A percentile compares a stretch with the other conserved stretches of the same genome.
phyloP scores from a whole-genome alignment of 2,329 filamentous ascomycete genomes.

The Aureobasidium melanogenum region DNA sequence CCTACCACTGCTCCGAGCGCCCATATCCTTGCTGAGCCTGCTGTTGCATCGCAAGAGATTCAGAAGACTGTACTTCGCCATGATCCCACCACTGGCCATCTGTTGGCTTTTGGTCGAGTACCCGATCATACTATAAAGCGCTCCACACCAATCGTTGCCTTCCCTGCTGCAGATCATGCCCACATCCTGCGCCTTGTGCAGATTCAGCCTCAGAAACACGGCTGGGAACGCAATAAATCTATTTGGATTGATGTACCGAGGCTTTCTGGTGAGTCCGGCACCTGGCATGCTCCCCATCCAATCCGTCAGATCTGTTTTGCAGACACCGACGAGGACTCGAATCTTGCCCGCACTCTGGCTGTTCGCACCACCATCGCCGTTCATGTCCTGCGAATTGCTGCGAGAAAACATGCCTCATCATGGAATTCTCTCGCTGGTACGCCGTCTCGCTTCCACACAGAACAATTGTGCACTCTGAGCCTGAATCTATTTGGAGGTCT shows the following conservation, averaged over 20 bases:
- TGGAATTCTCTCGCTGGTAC: constrained; percentile 15
- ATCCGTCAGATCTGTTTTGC: constrained; percentile 49
- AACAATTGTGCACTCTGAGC: constrained; percentile 46
- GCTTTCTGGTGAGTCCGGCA: constrained; percentile 39
- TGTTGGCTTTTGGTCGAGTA: constrained; percentile 51
- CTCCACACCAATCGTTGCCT: constrained; percentile 26
- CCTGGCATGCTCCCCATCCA: constrained; percentile 47
- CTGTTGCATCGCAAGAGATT: constrained; percentile 25
- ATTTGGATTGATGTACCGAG: constrained; percentile 41
- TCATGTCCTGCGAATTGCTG: not conserved
- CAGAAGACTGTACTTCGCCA: constrained; percentile 24
- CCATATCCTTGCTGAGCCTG: not conserved
- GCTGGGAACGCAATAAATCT: constrained; percentile 43
- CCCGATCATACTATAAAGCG: constrained; percentile 29
- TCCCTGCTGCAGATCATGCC: constrained; percentile 45
- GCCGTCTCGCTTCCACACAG: constrained; percentile 47
- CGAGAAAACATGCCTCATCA: not conserved
- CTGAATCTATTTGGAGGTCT: constrained; percentile 45
- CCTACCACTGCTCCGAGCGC: not conserved
- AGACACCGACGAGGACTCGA: constrained; percentile 29
- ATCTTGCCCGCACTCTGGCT: constrained; percentile 9
- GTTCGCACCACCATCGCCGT: not conserved
- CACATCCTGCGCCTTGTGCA: constrained; percentile 49
- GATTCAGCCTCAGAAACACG: constrained; percentile 43
- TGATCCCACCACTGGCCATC: constrained; percentile 31